Evolutionary conservation across 257 asterid species (phyloP).

Genomic region (Voacanga thouarsii): DNA sequence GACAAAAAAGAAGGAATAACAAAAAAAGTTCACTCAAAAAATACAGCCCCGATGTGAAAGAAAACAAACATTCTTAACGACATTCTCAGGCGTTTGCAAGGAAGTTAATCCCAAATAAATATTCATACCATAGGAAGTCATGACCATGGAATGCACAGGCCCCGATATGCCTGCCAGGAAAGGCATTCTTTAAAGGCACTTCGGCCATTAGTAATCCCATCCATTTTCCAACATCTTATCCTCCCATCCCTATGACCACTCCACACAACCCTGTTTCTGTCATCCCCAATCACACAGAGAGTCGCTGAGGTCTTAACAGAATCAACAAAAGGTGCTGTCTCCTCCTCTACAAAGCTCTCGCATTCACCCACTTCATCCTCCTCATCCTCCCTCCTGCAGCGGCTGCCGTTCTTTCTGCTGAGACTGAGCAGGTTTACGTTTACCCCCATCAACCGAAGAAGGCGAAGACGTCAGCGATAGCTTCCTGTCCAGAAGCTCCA

Average conservation of each 20-base stretch:
- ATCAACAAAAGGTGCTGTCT: conserved; percentile 60
- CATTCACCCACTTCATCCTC: conserved; percentile 36
- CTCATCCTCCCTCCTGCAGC: conserved; percentile 46
- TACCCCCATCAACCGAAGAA: conserved; percentile 11
- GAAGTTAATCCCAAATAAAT: background rate
- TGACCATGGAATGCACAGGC: conserved; percentile 78
- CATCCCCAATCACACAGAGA: conserved; percentile 74
- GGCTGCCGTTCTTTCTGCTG: conserved; percentile 32
- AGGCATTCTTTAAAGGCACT: conserved; percentile 53
- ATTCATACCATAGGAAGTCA: conserved; percentile 67
- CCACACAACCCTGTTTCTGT: conserved; percentile 75
- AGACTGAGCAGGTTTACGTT: background rate
- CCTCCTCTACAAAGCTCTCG: conserved; percentile 37
- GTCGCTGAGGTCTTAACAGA: conserved; percentile 51
- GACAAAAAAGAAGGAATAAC: background rate
- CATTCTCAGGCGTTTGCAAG: background rate
- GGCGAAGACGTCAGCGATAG: conserved; percentile 43
- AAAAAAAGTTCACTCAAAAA: background rate
- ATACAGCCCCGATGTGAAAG: background rate
- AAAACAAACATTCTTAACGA: too few species aligned
- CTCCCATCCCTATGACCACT: conserved; percentile 94
- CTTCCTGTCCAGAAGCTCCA: conserved; percentile 77
- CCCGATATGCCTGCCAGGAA: conserved; percentile 91
- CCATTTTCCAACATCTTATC: conserved; percentile 86
- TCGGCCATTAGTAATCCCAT: conserved; percentile 21